Base-by-base conservation (phyloP, 352 stramenopile species). In the Phytophthora gonapodyides region DNA sequence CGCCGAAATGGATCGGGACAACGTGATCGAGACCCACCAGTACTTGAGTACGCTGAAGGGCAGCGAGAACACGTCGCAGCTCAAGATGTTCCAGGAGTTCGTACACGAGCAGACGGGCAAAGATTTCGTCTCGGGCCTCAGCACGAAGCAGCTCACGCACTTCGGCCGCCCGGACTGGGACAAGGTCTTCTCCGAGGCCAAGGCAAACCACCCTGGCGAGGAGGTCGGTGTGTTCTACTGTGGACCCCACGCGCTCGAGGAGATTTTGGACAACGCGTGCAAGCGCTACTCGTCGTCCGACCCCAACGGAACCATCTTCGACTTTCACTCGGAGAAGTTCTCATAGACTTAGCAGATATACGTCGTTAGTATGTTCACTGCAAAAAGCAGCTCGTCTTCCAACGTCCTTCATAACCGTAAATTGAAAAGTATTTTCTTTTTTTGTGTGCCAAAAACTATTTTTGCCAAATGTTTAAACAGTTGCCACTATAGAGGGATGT, bases 171-270 rank as follows among this genome's bases (percentile, higher is more conserved):
- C 87, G n/a, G 80, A 96, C 57, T 96, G 88, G 88, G 75, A 91
- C 50, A 69, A 87, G 33, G 71, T 92, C 16, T 91, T 94, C 63
- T 67, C 75, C 27, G 72, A 85, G 24, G 80, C 75, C 9, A 67
- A 64, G 30, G 49, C 46, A 6, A 67, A 71, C 37, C 80, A 93
- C 55, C 76, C 70, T 16, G 69, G 78, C 16, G 77, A 92, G 38
- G 82, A 93, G 54, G 87, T 93, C 16, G 87, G 87, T n/a, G 84
- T 96, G 11, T 96, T 96, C 62, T 89, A 93, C 65, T 96, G 88
- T 41, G 88, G 88, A 4, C 84, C 87, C 17, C 82, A 92, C 49
- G 73, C 68, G 3, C 77, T 96, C n/a, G 84, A 93, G 60, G 78
- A 88, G 61, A 82, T 88, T 35, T 58, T 96, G 19, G 73, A 75